Base-by-base conservation (phyloP, 495 filamentous ascomycete species). In the Talaromyces wortmannii region DNA sequence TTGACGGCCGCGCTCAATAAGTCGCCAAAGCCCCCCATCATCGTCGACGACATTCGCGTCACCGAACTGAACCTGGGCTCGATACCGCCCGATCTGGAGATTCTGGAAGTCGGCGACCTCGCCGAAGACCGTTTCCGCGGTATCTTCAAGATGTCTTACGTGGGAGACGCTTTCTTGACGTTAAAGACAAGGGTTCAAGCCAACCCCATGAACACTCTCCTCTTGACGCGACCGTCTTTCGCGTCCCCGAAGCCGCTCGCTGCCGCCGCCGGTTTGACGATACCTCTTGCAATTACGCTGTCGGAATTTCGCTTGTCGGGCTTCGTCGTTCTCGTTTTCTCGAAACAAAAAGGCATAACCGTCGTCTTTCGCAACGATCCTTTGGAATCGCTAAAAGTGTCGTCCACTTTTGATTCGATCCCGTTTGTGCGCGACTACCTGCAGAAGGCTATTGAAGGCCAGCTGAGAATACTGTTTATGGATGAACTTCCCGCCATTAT, bases 141-240 rank as follows among this genome's bases (percentile, higher is more conserved):
- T 57, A 96, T 98, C 62, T 98, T 98, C 74, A 96, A 96, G 69
- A 96, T 98, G 92, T 91, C 87, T 65, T 98, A 98, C 69, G 84
- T 85, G 10, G 94, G 94, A 50, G 92, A 98, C 67, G 92, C 94
- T 15, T 97, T 89, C 64, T 72, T 98, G 71, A 97, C 94, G 17
- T 79, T 98, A 42, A 90, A 89, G 66, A 98, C 94, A 43, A 81
- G 91, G 67, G 94, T 98, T 48, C 92, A 98, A 83, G 94, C 92
- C 56, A 98, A 98, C 63, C 94, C 94, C 36, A 74, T 98, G 43
- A 97, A 98, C 69, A 98, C 94, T 16, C 96, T 94, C 66, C 77
- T 98, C 46, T 88, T 86, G 31, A 91, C 91, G 31, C 89, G 92
- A 66, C 94, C 94, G 13, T 83, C 82, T 48, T 97, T 96, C 69